Evolutionary conservation across 805 yeast species (phyloP).

Genomic region (Hanseniaspora thailandica): DNA sequence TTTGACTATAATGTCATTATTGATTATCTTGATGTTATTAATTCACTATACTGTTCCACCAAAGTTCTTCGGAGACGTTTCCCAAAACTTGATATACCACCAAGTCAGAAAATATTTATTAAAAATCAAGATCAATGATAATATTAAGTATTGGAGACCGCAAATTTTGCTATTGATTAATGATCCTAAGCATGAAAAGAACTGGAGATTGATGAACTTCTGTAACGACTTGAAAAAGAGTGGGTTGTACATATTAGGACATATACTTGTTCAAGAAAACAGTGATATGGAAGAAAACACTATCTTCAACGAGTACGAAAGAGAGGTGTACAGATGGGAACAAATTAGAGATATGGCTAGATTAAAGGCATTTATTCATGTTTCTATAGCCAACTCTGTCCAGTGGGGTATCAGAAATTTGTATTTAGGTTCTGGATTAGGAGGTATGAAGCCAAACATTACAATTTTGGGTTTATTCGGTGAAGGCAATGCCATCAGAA

Average conservation of each 20-base stretch:
- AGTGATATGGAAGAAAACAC: slow-evolving; percentile 30
- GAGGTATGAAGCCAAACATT: slow-evolving; percentile 95
- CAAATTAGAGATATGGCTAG: slow-evolving; percentile 64
- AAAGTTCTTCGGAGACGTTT: slow-evolving; percentile 95
- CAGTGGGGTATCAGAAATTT: slow-evolving; percentile 95
- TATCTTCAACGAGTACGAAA: slow-evolving; percentile 55
- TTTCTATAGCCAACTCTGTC: slow-evolving; percentile 73
- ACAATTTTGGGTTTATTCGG: slow-evolving; percentile 67
- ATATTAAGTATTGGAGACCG: slow-evolving; percentile 97
- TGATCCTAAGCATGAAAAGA: slow-evolving; percentile 59
- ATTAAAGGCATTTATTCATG: slow-evolving; percentile 88
- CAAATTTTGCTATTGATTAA: slow-evolving; percentile 81
- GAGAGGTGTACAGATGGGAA: slow-evolving; percentile 75
- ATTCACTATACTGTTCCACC: slow-evolving; percentile 92
- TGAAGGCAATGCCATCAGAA: neutral
- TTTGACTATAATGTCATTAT: slow-evolving; percentile 52
- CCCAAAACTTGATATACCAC: slow-evolving; percentile 87
- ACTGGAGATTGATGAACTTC: slow-evolving; percentile 84
- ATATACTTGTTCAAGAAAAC: slow-evolving; percentile 40
- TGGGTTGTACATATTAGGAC: slow-evolving; percentile 84
- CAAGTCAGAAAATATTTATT: slow-evolving; percentile 82
- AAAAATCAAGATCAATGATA: slow-evolving; percentile 71
- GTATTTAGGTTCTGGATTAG: slow-evolving; percentile 86
- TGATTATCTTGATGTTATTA: slow-evolving; percentile 54
- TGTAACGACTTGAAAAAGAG: slow-evolving; percentile 94